Percentiles rank a stretch among this genome's conserved stretches.
phyloP scores from a whole-genome alignment of 1,284 basidiomycete species.

The Ganoderma boninense region DNA sequence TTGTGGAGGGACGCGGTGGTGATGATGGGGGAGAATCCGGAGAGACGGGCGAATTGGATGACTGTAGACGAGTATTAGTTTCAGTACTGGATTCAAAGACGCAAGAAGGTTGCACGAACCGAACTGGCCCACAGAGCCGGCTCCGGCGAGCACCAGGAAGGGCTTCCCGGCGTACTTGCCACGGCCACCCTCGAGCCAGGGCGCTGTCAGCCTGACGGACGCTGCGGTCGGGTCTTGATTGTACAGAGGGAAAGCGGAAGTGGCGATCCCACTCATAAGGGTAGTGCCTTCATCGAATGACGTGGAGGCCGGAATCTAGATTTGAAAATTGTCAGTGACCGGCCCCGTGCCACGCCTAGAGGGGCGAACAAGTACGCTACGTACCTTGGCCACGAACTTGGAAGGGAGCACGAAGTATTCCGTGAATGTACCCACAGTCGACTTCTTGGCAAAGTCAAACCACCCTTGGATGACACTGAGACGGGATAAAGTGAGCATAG shows the following conservation, averaged over 20 bases:
- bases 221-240: conserved; percentile 1
- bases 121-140: conserved; percentile 44
- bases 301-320: conserved; percentile 3
- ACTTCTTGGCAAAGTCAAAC: background rate
- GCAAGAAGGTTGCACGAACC: conserved; percentile 37
- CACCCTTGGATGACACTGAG: background rate
- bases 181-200: conserved; percentile 37
- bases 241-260: conserved; percentile 31
- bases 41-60: conserved; percentile 46
- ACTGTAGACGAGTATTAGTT: conserved; percentile 12
- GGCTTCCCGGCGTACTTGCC: conserved; percentile 43
- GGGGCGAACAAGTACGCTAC: background rate
- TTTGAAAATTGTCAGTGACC: background rate
- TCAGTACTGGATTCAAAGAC: no score
- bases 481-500: background rate
- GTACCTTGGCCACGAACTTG: conserved; percentile 13
- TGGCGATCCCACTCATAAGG: conserved; percentile 30
- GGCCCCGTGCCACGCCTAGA: background rate
- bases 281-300: conserved; percentile 34
- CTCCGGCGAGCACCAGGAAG: conserved; percentile 45
- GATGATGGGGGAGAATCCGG: conserved; percentile 46
- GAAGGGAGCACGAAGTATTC: conserved; percentile 35
- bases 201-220: conserved; percentile 11
- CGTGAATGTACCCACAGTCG: background rate
- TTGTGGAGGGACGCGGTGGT: conserved; percentile 46